phyloP scores from a whole-genome alignment of 441 rosid species.

The Pelargonium myrrhifolium region DNA sequence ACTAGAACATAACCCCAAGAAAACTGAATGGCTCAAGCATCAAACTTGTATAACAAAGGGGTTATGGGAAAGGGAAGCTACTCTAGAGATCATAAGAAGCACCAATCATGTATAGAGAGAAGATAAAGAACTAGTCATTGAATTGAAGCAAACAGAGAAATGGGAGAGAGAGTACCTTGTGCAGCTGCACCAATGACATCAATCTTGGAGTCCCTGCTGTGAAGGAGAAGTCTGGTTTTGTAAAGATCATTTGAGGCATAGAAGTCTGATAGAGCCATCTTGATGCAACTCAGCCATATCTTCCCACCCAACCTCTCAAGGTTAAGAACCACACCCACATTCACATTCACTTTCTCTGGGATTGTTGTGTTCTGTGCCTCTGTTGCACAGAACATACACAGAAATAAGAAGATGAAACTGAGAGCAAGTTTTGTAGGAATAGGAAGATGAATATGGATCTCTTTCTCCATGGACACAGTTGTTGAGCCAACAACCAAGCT shows the following conservation, averaged over 20 bases:
- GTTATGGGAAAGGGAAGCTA: too few species aligned
- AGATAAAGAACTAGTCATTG: background rate
- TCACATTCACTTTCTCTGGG: background rate
- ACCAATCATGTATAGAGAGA: background rate
- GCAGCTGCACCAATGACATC: background rate
- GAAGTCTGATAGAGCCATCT: background rate
- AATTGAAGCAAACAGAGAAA: background rate
- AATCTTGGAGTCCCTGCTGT: background rate
- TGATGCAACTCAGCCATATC: background rate
- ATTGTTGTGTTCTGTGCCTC: background rate
- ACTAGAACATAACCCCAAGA: too few species aligned
- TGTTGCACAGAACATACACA: background rate
- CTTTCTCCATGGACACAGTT: too few species aligned
- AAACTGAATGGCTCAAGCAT: too few species aligned
- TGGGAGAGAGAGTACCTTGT: background rate
- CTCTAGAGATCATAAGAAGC: background rate
- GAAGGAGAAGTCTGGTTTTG: background rate
- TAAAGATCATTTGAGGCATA: background rate
- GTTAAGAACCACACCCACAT: conserved; percentile 5
- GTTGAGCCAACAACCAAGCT: too few species aligned
- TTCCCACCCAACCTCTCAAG: background rate
- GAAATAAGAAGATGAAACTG: background rate
- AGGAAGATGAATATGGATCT: too few species aligned
- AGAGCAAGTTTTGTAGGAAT: background rate
- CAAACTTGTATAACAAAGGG: too few species aligned